phyloP scores from a whole-genome alignment of 2,329 filamentous ascomycete genomes.

The Metarhizium rileyi region DNA sequence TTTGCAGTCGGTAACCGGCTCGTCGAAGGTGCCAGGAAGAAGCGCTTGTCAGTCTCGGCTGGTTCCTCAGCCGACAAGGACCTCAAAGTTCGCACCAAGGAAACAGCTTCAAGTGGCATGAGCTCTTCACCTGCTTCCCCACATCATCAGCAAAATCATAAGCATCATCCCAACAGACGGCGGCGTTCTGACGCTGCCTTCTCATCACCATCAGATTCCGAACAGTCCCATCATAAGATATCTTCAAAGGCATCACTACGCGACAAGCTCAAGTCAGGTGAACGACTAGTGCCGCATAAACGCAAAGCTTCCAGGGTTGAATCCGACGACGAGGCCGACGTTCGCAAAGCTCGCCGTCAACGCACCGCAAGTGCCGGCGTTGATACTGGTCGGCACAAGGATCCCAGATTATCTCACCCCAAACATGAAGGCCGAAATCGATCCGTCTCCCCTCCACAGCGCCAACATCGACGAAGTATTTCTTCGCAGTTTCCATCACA shows the following conservation, averaged over 20 bases:
- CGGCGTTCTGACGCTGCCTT: constrained; percentile 25
- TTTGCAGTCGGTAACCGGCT: constrained; percentile 24
- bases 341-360: constrained; percentile 43
- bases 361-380: constrained; percentile 37
- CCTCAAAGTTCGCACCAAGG: constrained; percentile 33
- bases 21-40: constrained; percentile 35
- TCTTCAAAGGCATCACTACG: constrained; percentile 35
- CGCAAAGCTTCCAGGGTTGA: constrained; percentile 44
- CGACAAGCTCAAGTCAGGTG: constrained; percentile 37
- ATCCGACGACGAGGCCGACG: constrained; percentile 48
- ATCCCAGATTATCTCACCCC: constrained; percentile 22
- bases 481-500: constrained; percentile 53
- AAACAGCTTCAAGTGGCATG: constrained; percentile 41
- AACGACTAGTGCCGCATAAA: constrained; percentile 39
- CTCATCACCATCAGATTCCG: constrained; percentile 45
- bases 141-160: constrained; percentile 24
- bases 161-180: constrained; percentile 18
- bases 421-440: constrained; percentile 25
- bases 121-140: constrained; percentile 51
- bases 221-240: constrained; percentile 32
- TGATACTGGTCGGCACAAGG: constrained; percentile 24
- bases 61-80: constrained; percentile 26
- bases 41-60: constrained; percentile 29
- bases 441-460: constrained; percentile 51
- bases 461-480: constrained; percentile 50